Percentiles rank a stretch among this genome's conserved stretches.
phyloP scores from a whole-genome alignment of 345 rosid species.

The Aegle marmelos region DNA sequence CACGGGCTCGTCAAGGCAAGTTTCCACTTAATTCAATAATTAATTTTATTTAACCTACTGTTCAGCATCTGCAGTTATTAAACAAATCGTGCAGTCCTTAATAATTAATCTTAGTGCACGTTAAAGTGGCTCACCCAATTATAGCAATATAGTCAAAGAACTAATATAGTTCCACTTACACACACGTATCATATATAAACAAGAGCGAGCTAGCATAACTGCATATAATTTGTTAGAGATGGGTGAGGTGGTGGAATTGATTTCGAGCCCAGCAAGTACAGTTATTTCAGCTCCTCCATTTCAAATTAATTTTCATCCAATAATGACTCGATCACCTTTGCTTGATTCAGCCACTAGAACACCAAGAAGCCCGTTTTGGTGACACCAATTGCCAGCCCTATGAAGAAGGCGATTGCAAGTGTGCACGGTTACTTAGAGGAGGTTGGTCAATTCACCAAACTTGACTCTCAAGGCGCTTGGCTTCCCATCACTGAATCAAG shows the following conservation, averaged over 20 bases:
- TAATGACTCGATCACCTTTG: constrained; percentile 33
- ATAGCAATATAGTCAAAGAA: background rate
- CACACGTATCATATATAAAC: background rate
- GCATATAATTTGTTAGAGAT: background rate
- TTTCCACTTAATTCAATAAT: constrained; percentile 8
- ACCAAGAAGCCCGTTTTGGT: constrained; percentile 39
- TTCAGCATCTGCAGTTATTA: no score
- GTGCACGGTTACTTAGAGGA: constrained; percentile 44
- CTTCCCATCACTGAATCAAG: constrained; percentile 69
- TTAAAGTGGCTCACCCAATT: background rate
- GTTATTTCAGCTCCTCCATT: constrained; percentile 40
- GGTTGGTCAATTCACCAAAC: constrained; percentile 47
- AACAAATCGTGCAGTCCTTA: no score
- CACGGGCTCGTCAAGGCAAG: constrained; percentile 9
- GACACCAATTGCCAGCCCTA: constrained; percentile 46
- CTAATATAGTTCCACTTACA: background rate
- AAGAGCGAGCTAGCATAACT: background rate
- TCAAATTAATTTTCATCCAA: constrained; percentile 29
- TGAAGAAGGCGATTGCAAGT: constrained; percentile 47
- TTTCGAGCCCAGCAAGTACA: background rate
- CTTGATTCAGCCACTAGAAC: constrained; percentile 22
- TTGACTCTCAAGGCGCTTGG: constrained; percentile 55
- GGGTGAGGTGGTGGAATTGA: constrained; percentile 19
- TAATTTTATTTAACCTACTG: background rate
- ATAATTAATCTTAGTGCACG: no score